Base-by-base conservation (phyloP, 768 basidiomycete species). In the Hemileccinum impolitum region DNA sequence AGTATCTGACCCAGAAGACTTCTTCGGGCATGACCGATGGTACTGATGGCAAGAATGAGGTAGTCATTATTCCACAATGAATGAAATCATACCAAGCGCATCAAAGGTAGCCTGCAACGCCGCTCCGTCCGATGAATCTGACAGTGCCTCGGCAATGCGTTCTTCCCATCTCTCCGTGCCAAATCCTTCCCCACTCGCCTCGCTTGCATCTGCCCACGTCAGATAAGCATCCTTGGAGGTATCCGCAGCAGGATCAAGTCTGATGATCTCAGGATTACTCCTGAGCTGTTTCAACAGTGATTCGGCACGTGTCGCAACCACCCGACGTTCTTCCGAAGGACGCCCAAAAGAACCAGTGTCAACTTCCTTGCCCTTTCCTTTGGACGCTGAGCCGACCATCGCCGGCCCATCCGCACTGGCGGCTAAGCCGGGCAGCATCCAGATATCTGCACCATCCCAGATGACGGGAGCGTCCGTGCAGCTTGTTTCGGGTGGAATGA, bases 391-490 rank as follows among this genome's bases (percentile, higher is more conserved):
- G 7, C 48, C 28, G 10, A 23, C 23, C 23, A 6, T 23, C 23
- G 17, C 23, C 30, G 48, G 17, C 58, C 65, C 54, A 51, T 65
- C 55, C 46, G 51, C 45, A 43, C 36, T 18, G 17, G 56, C 58
- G 9, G 60, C 54, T 17, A 55, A 51, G 35, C 58, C 58, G 9
- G 80, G 90, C 50, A 93, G 62, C 72, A 85, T 82, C 85, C 91
- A 94, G 63, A 93, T 78, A 66, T 94, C 91, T 28, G 83, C 71
- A 1, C 91, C 93, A 64, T 94, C 93, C 91, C 91, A 94, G 37
- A 80, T 56, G 23, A 84, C 61, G 4, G 68, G 62, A 28, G 59
- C 54, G 2, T 68, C 60, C 39, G 52, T 42, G 13, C 62, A 19
- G 7, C 57, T 64, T 38, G 77, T 77, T 32, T 87, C 84, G 1